Percentiles rank a stretch among this genome's conserved stretches.
phyloP scores from a whole-genome alignment of 1,284 basidiomycete genomes.

The Sanguinoderma infundibulare region DNA sequence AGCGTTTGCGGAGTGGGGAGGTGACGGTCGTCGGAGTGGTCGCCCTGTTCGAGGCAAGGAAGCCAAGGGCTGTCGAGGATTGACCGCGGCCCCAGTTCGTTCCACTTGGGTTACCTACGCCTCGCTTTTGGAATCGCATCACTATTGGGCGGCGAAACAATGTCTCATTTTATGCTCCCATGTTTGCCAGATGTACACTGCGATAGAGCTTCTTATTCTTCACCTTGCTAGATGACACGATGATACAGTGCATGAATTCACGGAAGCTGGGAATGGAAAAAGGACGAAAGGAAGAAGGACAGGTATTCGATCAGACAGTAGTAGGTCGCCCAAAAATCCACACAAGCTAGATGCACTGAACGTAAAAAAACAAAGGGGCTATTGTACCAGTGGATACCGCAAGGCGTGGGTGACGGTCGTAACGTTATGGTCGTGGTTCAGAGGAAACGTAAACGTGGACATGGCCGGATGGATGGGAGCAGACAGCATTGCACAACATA shows the following conservation, averaged over 20 bases:
- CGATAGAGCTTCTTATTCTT: not conserved
- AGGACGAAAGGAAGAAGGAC: not conserved
- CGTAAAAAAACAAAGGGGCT: conserved; percentile 13
- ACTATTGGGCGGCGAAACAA: too few species aligned
- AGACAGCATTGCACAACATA: conserved; percentile 26
- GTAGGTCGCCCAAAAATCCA: conserved; percentile 10
- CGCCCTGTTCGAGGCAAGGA: conserved; percentile 22
- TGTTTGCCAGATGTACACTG: too few species aligned
- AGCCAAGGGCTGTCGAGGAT: not conserved
- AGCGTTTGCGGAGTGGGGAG: conserved; percentile 28
- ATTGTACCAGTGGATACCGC: conserved; percentile 17
- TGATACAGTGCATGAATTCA: not conserved
- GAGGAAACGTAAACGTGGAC: not conserved
- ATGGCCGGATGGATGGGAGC: not conserved
- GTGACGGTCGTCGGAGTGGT: conserved; percentile 26
- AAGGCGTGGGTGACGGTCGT: not conserved
- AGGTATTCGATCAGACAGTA: conserved; percentile 29
- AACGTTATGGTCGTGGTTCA: conserved; percentile 9
- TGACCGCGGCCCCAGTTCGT: too few species aligned
- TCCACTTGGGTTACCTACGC: too few species aligned
- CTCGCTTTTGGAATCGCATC: too few species aligned
- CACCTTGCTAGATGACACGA: not conserved
- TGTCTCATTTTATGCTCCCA: too few species aligned
- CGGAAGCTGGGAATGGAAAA: not conserved
- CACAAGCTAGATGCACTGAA: conserved; percentile 26